Evolutionary conservation across 129 eudicot species (phyloP).

Genomic region (Oenanthe sinensis): DNA sequence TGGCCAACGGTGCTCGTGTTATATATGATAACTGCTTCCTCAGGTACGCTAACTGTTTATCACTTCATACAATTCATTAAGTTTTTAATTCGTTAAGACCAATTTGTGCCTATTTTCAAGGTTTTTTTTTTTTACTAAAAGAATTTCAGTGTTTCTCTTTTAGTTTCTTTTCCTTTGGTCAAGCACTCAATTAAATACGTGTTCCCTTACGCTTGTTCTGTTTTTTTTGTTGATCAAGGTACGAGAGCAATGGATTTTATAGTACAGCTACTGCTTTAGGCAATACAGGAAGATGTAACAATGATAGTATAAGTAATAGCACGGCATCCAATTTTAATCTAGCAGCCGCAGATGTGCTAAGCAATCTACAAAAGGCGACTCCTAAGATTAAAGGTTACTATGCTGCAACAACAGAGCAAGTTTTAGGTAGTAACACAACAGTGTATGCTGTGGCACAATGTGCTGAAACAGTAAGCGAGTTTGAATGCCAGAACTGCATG

Average conservation of each 20-base stretch:
- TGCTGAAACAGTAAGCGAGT: slow-evolving; percentile 24
- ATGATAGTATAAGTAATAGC: not conserved
- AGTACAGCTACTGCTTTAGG: slow-evolving; percentile 26
- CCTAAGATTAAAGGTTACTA: slow-evolving; percentile 27
- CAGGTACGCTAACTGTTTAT: slow-evolving; percentile 25
- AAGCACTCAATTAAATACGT: too few relatives aligned
- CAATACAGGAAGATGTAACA: slow-evolving; percentile 26
- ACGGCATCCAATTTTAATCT: slow-evolving; percentile 19
- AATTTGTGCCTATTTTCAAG: not conserved
- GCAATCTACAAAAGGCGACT: slow-evolving; percentile 21
- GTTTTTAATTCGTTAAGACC: not conserved
- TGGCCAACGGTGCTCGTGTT: slow-evolving; percentile 66
- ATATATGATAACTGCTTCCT: slow-evolving; percentile 69
- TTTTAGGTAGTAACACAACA: slow-evolving; percentile 8
- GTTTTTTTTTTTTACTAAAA: too few relatives aligned
- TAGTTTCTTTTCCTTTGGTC: not conserved
- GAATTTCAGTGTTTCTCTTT: not conserved
- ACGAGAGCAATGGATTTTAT: slow-evolving; percentile 35
- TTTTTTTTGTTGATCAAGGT: slow-evolving; percentile 18
- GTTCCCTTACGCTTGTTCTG: not conserved
- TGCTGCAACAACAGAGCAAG: slow-evolving; percentile 27
- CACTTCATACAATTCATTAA: not conserved
- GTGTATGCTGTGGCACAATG: slow-evolving; percentile 20
- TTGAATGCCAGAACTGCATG: slow-evolving; percentile 33
- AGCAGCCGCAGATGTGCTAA: slow-evolving; percentile 14